Conservation (phyloP, 257 asterid genomes). For the Lycium ferocissimum region DNA sequence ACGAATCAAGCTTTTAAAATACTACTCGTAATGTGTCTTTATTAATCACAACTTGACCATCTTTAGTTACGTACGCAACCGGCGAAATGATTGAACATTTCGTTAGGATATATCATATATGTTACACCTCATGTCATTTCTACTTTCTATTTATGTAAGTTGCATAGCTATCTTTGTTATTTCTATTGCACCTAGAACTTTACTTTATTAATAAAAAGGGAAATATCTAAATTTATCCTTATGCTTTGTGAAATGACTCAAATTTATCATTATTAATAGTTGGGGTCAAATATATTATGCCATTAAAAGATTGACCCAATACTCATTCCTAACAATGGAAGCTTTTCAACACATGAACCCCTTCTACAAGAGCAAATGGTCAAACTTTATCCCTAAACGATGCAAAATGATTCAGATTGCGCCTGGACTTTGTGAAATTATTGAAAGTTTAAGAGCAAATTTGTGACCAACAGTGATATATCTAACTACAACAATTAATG, state of each 20-base stretch:
- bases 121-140: background rate
- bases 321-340: background rate
- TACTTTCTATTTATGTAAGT: slow-evolving; percentile 21
- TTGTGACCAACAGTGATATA: no score
- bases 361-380: background rate
- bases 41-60: background rate
- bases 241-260: background rate
- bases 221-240: background rate
- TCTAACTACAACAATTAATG: no score
- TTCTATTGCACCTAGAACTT: background rate
- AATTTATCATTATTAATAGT: background rate
- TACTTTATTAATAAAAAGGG: background rate
- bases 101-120: background rate
- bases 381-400: no score
- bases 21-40: background rate
- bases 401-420: no score
- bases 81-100: slow-evolving; percentile 18
- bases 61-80: background rate
- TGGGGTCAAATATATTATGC: background rate
- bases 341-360: background rate
- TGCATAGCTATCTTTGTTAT: background rate
- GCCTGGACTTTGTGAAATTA: no score
- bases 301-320: background rate
- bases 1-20: background rate
- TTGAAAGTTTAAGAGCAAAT: no score